phyloP scores from a whole-genome alignment of 1,139 yeast species.

The Magnusiomyces fungicola region DNA sequence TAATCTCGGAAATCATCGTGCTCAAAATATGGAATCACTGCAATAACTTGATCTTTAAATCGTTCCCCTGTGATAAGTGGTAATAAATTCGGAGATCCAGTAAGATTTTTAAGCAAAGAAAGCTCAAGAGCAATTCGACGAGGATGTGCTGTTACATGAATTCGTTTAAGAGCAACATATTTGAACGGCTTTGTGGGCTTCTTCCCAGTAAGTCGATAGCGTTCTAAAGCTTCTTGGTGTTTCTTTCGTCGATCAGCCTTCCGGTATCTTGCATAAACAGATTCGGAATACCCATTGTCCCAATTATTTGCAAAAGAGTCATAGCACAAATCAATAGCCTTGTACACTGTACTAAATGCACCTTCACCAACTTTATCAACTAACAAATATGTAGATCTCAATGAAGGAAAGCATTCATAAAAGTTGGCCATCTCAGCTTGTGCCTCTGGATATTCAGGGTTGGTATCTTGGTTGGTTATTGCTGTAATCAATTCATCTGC shows the following conservation, averaged over 20 bases:
- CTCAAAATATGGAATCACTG: conserved; percentile 83
- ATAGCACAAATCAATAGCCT: conserved; percentile 59
- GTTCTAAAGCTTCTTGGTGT: not conserved
- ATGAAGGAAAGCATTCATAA: conserved; percentile 54
- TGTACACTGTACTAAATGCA: conserved; percentile 84
- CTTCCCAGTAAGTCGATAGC: not conserved
- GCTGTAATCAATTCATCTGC: too few relatives aligned
- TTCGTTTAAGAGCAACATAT: conserved; percentile 84
- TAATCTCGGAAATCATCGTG: conserved; percentile 84
- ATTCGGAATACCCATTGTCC: conserved; percentile 17
- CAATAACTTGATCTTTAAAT: conserved; percentile 83
- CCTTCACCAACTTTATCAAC: conserved; percentile 93
- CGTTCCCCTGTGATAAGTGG: conserved; percentile 85
- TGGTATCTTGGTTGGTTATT: too few relatives aligned
- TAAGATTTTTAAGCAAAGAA: conserved; percentile 58
- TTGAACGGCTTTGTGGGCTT: not conserved
- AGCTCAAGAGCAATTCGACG: conserved; percentile 83
- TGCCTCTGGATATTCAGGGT: conserved; percentile 1
- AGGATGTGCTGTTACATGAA: conserved; percentile 93
- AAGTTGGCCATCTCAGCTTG: conserved; percentile 52
- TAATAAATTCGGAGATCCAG: conserved; percentile 70
- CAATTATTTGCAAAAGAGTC: conserved; percentile 26
- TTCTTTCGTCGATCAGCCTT: not conserved
- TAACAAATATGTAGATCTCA: conserved; percentile 54
- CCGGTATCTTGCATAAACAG: not conserved